Evolutionary conservation across 179 eudicot genomes (phyloP).

Genomic region (Nepenthes alata): DNA sequence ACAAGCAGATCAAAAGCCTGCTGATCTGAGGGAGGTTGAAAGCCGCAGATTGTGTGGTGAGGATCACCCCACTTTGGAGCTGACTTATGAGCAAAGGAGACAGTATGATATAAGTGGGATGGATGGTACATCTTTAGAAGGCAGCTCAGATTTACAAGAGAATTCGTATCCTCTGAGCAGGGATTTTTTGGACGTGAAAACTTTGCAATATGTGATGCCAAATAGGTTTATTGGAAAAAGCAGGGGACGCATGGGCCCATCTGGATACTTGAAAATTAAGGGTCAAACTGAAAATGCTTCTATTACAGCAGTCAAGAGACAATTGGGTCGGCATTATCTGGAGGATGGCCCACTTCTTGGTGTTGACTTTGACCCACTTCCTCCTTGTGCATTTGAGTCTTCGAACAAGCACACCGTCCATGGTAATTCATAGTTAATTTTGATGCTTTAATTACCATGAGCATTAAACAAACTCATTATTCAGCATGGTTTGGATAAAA

Average conservation of each 20-base stretch:
- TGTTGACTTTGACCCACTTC: conserved; percentile 81
- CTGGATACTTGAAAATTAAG: conserved; percentile 86
- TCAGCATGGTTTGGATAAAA: not conserved
- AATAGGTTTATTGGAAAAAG: conserved; percentile 22
- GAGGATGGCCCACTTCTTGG: conserved; percentile 91
- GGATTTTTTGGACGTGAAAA: conserved; percentile 20
- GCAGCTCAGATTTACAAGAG: conserved; percentile 46
- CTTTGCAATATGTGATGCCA: conserved; percentile 33
- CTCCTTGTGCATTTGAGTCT: conserved; percentile 89
- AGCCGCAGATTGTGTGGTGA: conserved; percentile 48
- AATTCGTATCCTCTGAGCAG: conserved; percentile 23
- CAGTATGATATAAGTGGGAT: conserved; percentile 26
- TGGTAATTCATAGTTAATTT: conserved; percentile 25
- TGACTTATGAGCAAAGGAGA: conserved; percentile 35
- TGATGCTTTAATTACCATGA: not conserved
- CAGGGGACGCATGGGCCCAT: conserved; percentile 53
- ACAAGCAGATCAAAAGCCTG: conserved; percentile 51
- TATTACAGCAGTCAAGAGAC: conserved; percentile 87
- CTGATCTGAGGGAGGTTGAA: conserved; percentile 71
- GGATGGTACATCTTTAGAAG: conserved; percentile 72
- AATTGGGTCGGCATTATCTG: conserved; percentile 61
- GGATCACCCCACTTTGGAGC: conserved; percentile 32
- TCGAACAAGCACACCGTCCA: conserved; percentile 27
- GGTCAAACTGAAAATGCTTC: conserved; percentile 71
- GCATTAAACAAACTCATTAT: not conserved